Evolutionary conservation across 2,329 filamentous ascomycete species (phyloP).

Genomic region (Penicillium sp.): DNA sequence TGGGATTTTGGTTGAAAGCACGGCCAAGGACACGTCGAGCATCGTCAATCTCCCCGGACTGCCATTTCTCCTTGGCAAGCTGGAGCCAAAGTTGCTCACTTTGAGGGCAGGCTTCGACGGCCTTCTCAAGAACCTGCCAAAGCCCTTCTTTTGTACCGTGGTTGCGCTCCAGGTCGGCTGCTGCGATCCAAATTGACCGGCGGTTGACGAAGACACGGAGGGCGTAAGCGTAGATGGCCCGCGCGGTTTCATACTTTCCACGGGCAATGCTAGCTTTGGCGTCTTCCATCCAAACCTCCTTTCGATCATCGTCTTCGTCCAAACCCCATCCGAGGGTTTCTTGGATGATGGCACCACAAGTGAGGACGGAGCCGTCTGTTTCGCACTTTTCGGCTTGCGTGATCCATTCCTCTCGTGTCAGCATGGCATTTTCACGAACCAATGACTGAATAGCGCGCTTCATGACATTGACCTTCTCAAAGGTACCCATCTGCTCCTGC

Average conservation of each 20-base stretch:
- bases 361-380: conserved; percentile 82
- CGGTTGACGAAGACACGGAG: conserved; percentile 87
- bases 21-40: conserved; percentile 81
- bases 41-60: conserved; percentile 82
- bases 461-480: conserved; percentile 84
- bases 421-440: conserved; percentile 90
- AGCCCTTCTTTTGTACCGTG: conserved; percentile 83
- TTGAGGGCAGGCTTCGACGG: conserved; percentile 88
- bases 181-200: conserved; percentile 84
- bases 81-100: conserved; percentile 94
- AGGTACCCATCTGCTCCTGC: conserved; percentile 84
- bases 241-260: conserved; percentile 83
- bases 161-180: conserved; percentile 85
- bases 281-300: conserved; percentile 95
- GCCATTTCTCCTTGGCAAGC: conserved; percentile 92
- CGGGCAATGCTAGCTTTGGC: conserved; percentile 78
- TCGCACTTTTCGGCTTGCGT: conserved; percentile 92
- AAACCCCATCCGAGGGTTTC: conserved; percentile 91
- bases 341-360: conserved; percentile 84
- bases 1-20: conserved; percentile 92
- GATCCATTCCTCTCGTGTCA: conserved; percentile 97
- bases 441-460: conserved; percentile 87
- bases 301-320: conserved; percentile 94
- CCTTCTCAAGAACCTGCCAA: conserved; percentile 84
- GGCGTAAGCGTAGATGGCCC: conserved; percentile 90